These are phyloP conservation scores for Mortierella polycephala DNA, from an alignment of 371 early-diverging fungal species.

Conservation along the genomic window DNA sequence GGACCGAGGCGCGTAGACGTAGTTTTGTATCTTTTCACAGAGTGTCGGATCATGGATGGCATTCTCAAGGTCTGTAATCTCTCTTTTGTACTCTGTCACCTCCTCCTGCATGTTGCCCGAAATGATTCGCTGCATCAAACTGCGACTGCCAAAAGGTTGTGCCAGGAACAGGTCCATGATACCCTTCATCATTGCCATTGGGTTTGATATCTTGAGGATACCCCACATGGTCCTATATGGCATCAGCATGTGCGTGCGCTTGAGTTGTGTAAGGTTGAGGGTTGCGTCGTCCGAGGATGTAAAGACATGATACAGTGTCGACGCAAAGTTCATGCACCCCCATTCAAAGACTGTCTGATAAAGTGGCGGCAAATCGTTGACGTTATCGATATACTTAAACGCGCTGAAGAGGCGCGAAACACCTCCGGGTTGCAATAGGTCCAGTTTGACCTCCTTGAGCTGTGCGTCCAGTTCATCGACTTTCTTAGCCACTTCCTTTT, in stretches of 20 bases:
- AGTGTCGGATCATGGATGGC: slow-evolving; percentile 61
- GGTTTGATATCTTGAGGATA: slow-evolving; percentile 70
- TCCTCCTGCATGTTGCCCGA: slow-evolving; percentile 66
- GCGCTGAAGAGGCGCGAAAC: slow-evolving; percentile 28
- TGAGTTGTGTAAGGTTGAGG: slow-evolving; percentile 64
- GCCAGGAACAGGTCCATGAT: slow-evolving; percentile 72
- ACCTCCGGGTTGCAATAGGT: slow-evolving; percentile 64
- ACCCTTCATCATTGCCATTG: slow-evolving; percentile 71
- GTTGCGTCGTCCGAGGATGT: slow-evolving; percentile 68
- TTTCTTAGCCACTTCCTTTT: slow-evolving; percentile 61
- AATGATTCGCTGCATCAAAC: slow-evolving; percentile 71
- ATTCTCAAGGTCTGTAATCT: slow-evolving; percentile 60
- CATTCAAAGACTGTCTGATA: slow-evolving; percentile 69
- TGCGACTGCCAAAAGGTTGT: slow-evolving; percentile 71
- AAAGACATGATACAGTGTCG: slow-evolving; percentile 69
- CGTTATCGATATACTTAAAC: slow-evolving; percentile 58
- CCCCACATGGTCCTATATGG: slow-evolving; percentile 71
- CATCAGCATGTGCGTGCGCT: slow-evolving; percentile 67
- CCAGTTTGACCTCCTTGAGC: slow-evolving; percentile 62
- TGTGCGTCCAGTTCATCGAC: slow-evolving; percentile 64
- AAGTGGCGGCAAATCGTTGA: slow-evolving; percentile 60
- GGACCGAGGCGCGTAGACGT: slow-evolving; percentile 56
- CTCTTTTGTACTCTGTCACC: slow-evolving; percentile 60
- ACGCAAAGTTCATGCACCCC: slow-evolving; percentile 75
- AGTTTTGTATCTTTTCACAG: slow-evolving; percentile 68